A percentile compares a stretch with the other conserved stretches of the same genome.
phyloP scores from a whole-genome alignment of 441 rosid species.

The Cnidoscolus chayamansa region DNA sequence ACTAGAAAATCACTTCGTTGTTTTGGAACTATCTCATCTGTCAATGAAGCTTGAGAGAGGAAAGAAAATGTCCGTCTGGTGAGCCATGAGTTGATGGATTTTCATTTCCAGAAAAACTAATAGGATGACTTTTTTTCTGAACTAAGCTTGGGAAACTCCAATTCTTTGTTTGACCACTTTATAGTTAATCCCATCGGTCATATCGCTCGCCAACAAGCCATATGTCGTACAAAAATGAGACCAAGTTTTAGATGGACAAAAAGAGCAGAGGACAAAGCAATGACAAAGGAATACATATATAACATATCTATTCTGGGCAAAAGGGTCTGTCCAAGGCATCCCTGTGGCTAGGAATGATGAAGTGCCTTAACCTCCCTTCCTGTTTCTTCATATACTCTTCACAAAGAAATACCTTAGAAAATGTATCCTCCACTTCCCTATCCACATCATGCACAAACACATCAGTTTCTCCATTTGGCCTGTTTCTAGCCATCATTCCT shows the following conservation, averaged over 20 bases:
- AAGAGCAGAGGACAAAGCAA: neutral
- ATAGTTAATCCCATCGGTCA: neutral
- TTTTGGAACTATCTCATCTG: too few relatives aligned
- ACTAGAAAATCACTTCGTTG: too few relatives aligned
- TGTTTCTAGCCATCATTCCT: conserved; percentile 80
- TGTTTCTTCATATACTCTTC: conserved; percentile 72
- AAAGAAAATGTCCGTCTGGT: too few relatives aligned
- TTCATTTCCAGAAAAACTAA: too few relatives aligned
- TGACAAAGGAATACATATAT: neutral
- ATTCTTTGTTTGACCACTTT: neutral
- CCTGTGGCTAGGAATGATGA: conserved; percentile 63
- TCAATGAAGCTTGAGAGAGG: neutral
- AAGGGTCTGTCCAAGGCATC: conserved; percentile 44
- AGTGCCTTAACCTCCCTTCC: conserved; percentile 77
- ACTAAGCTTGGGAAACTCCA: neutral
- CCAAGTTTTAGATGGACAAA: neutral
- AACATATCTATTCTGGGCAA: conserved; percentile 45
- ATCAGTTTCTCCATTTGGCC: conserved; percentile 52
- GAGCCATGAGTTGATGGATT: too few relatives aligned
- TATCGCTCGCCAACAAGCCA: neutral
- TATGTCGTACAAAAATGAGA: neutral
- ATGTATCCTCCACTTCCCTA: conserved; percentile 65
- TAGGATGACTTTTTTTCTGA: neutral
- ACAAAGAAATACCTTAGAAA: conserved; percentile 66
- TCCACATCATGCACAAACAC: conserved; percentile 85